phyloP scores from a whole-genome alignment of 306 rosid species.

The Prunus fruticosa region DNA sequence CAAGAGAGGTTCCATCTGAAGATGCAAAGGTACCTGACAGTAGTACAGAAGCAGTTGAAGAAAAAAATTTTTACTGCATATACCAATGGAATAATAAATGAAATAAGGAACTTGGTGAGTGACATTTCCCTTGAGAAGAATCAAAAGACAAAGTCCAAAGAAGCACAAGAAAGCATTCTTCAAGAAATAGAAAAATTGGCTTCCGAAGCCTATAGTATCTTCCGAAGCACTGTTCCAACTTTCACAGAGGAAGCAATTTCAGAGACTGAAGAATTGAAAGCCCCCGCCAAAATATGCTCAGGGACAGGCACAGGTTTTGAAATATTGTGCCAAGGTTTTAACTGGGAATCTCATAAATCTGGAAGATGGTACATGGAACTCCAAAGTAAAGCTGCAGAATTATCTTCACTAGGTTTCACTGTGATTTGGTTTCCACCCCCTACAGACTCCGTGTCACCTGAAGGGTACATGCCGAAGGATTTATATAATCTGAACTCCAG shows the following conservation, averaged over 20 bases:
- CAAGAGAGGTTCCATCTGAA: constrained; percentile 28
- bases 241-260: constrained; percentile 47
- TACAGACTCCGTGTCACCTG: constrained; percentile 92
- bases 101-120: constrained; percentile 70
- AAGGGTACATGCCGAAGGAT: constrained; percentile 97
- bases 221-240: constrained; percentile 67
- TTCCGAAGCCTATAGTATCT: constrained; percentile 88
- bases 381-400: constrained; percentile 62
- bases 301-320: constrained; percentile 90
- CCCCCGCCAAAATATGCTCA: constrained; percentile 35
- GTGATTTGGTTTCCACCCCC: constrained; percentile 98
- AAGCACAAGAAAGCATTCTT: constrained; percentile 82
- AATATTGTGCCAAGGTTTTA: constrained; percentile 96
- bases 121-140: constrained; percentile 65
- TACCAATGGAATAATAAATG: constrained; percentile 71
- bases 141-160: constrained; percentile 57
- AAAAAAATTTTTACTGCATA: constrained; percentile 36
- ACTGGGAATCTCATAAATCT: constrained; percentile 95
- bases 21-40: constrained; percentile 30
- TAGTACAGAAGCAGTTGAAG: constrained; percentile 37
- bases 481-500: constrained; percentile 89
- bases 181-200: constrained; percentile 90
- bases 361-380: constrained; percentile 89
- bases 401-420: constrained; percentile 78
- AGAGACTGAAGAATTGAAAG: constrained; percentile 26